These are phyloP conservation scores for Cutaneotrichosporon cavernicola DNA, from an alignment of 1,284 basidiomycete genomes.

Conservation along the genomic window DNA sequence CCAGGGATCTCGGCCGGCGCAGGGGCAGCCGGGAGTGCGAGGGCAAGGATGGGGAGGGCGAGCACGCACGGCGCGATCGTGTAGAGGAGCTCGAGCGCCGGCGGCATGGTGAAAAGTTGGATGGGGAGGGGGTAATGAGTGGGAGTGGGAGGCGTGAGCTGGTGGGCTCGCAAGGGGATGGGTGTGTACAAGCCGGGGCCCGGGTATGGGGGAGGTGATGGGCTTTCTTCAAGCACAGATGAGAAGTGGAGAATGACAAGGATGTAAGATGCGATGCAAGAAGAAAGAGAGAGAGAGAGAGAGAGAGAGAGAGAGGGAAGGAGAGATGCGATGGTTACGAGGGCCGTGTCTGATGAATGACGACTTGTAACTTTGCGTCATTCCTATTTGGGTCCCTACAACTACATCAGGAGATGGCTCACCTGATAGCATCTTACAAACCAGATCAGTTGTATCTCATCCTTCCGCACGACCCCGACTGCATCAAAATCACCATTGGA, in stretches of 20 bases:
- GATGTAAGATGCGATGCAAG: too few relatives aligned
- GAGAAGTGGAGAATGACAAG: not conserved
- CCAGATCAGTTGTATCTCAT: not conserved
- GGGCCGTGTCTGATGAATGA: not conserved
- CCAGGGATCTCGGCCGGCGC: conserved; percentile 28
- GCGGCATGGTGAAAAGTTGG: conserved; percentile 15
- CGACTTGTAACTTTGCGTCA: not conserved
- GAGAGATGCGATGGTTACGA: not conserved
- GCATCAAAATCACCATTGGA: not conserved
- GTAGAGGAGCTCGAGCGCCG: conserved; percentile 23
- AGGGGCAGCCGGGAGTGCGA: conserved; percentile 17
- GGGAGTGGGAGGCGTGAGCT: not conserved
- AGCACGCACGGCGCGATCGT: conserved; percentile 35
- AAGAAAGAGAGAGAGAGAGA: not conserved
- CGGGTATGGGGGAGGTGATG: not conserved
- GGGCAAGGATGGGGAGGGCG: conserved; percentile 35
- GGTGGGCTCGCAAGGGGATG: not conserved
- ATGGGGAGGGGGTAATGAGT: not conserved
- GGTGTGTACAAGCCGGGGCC: not conserved
- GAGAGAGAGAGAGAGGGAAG: not conserved
- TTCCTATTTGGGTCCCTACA: not conserved
- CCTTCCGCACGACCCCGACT: not conserved
- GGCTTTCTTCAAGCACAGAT: not conserved
- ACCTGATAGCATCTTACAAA: too few relatives aligned
- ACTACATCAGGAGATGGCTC: not conserved